Evolutionary conservation across 2,329 filamentous ascomycete species (phyloP), one percentile per base, ranked within the genome.

Genomic region (Cercospora zeae-maydis): DNA sequence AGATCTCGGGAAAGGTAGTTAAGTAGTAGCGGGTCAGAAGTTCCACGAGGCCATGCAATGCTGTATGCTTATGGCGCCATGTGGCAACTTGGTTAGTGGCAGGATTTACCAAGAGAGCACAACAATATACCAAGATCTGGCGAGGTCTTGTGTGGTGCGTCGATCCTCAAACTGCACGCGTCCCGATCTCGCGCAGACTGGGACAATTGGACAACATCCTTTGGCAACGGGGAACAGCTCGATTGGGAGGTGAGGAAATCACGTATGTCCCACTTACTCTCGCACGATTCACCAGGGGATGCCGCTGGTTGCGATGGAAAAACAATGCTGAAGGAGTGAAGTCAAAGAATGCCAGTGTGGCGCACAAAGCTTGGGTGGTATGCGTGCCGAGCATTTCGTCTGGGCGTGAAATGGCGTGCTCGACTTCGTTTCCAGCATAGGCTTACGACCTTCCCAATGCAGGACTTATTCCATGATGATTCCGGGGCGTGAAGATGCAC

Each of bases 291-390:
- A 8, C 21, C 1, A 6, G 27, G 21, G 11, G 11, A 24, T 47
- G 21, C 24, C 21, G 8, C 11, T 47, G 42, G 21, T 27, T 27
- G 42, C 42, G 8, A 49, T 49, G 21, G 21, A 4, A 49, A 49
- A 21, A 49, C 21, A 9, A 24, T 7, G 4, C 0, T 49, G 2
- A 27, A 27, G 42, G 42, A 11, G 42, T 49, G 42, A 49, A 27
- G 42, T 49, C 42, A 30, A 49, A 30, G 42, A 49, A 49, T 27
- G 42, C 42, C 27, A 27, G 42, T 49, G 42, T 49, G 21, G 42
- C 42, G 42, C 21, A 49, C 42, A 53, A 53, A 53, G 49, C 49
- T 53, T 53, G 49, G 49, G 49, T 53, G 49, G 16, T 53, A 53
- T 53, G 49, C n/a, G 49, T 9, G 49, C 49, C 49, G 49, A 53